Conservation (phyloP, 495 filamentous ascomycete species). For the Aspergillus ostianus region DNA sequence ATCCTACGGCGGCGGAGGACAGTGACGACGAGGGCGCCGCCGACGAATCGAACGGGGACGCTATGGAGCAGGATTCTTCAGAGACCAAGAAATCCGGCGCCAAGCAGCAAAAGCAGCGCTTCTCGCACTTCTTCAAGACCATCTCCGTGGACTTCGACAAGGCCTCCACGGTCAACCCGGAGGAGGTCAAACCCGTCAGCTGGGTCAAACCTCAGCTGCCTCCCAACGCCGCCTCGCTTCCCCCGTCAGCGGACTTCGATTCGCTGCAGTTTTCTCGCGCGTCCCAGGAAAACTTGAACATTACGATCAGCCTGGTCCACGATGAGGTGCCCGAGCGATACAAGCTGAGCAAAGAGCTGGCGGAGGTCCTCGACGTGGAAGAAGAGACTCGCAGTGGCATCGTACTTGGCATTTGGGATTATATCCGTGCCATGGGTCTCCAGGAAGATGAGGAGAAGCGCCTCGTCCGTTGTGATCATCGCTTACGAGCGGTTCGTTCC, state of each 20-base stretch:
- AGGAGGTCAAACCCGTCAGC: constrained; percentile 60
- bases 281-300: constrained; percentile 88
- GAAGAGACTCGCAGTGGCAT: constrained; percentile 85
- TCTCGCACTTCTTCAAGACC: constrained; percentile 95
- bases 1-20: constrained; percentile 44
- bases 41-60: constrained; percentile 32
- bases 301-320: constrained; percentile 80
- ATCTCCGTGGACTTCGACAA: constrained; percentile 87
- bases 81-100: constrained; percentile 40
- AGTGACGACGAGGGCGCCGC: constrained; percentile 57
- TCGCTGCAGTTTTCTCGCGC: constrained; percentile 86
- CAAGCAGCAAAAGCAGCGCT: constrained; percentile 53
- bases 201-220: constrained; percentile 70
- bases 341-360: constrained; percentile 70
- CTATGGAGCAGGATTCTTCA: constrained; percentile 60
- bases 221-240: constrained; percentile 45
- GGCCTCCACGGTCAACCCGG: constrained; percentile 40
- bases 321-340: constrained; percentile 87
- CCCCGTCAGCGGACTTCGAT: constrained; percentile 74
- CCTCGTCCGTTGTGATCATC: constrained; percentile 83
- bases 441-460: constrained; percentile 94
- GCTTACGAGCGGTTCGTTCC: constrained; percentile 66
- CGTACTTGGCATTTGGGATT: constrained; percentile 92
- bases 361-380: constrained; percentile 80
- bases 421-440: constrained; percentile 79